phyloP scores from a whole-genome alignment of 108 stramenopile species.

The Epipyxis sp. region DNA sequence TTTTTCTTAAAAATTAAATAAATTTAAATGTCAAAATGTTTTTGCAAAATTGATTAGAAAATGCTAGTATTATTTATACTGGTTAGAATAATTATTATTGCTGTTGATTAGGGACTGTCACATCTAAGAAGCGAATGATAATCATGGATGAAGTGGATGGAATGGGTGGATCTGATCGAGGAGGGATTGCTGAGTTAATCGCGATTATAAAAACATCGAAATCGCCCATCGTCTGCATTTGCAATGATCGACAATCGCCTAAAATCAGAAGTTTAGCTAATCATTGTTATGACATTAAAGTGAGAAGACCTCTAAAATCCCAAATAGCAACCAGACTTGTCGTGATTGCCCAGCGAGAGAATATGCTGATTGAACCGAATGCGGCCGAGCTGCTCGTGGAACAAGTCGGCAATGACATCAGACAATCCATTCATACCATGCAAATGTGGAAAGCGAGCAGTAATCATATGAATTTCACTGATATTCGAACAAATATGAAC shows the following conservation, averaged over 20 bases:
- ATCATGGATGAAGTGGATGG: conserved; percentile 99
- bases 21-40: no score
- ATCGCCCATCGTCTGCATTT: conserved; percentile 96
- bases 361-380: conserved; percentile 69
- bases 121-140: conserved; percentile 60
- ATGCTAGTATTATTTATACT: no score
- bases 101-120: not conserved
- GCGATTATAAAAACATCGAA: conserved; percentile 86
- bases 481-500: conserved; percentile 59
- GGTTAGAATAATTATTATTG: no score
- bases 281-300: conserved; percentile 87
- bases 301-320: conserved; percentile 70
- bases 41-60: no score
- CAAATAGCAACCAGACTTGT: conserved; percentile 71
- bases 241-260: conserved; percentile 88
- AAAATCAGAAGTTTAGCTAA: conserved; percentile 77
- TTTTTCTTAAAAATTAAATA: no score
- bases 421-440: conserved; percentile 80
- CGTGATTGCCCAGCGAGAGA: conserved; percentile 50
- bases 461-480: conserved; percentile 67
- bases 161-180: conserved; percentile 88
- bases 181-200: conserved; percentile 87
- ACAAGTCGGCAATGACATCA: conserved; percentile 90
- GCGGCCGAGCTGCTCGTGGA: conserved; percentile 90
- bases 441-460: conserved; percentile 84